Conservation (phyloP, 1,139 yeast genomes). For the Yamadazyma buinensis region DNA sequence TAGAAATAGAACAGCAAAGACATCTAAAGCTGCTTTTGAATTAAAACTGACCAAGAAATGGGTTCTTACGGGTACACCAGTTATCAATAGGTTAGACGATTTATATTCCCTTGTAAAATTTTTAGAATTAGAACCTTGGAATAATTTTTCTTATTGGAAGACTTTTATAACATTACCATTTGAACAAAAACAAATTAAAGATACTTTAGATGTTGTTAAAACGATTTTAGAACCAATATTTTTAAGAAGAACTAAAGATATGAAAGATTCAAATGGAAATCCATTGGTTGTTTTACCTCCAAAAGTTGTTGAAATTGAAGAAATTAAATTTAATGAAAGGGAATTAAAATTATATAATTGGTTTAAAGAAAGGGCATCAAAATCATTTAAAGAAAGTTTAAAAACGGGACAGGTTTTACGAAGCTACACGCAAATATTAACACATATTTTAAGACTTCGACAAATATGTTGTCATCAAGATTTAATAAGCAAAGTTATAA, state of each 20-base stretch:
- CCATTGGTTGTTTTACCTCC: conserved; percentile 75
- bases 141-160: conserved; percentile 82
- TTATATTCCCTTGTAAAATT: conserved; percentile 74
- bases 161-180: conserved; percentile 83
- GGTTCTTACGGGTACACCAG: conserved; percentile 94
- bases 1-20: conserved; percentile 73
- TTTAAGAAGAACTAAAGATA: conserved; percentile 80
- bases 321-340: conserved; percentile 58
- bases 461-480: conserved; percentile 87
- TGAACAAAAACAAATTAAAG: conserved; percentile 63
- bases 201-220: conserved; percentile 79
- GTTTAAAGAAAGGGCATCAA: conserved; percentile 66
- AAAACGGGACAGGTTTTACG: conserved; percentile 68
- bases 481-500: conserved; percentile 44
- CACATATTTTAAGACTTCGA: conserved; percentile 77
- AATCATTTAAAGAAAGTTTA: conserved; percentile 60
- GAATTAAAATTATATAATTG: conserved; percentile 69
- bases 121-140: conserved; percentile 83
- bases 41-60: conserved; percentile 67
- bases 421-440: conserved; percentile 73
- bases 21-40: conserved; percentile 75
- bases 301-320: conserved; percentile 68
- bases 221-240: conserved; percentile 82
- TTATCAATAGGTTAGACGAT: conserved; percentile 85
- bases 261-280: conserved; percentile 71